These are phyloP conservation scores for Aspergillus sparsus DNA, from an alignment of 495 filamentous ascomycete genomes.

Conservation along the genomic window DNA sequence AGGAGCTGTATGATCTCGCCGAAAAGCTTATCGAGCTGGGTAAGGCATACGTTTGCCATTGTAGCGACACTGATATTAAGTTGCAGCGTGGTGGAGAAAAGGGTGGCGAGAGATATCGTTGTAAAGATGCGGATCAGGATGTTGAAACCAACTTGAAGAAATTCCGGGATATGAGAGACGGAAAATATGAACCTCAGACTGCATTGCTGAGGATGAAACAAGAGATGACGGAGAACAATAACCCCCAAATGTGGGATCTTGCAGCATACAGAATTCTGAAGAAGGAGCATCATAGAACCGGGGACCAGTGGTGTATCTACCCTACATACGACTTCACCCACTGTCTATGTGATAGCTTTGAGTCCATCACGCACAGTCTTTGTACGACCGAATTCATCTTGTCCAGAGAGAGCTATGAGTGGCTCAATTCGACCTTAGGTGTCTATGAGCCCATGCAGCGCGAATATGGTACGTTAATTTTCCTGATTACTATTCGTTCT, in stretches of 20 bases:
- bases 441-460: constrained; percentile 86
- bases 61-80: constrained; percentile 72
- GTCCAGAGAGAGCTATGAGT: constrained; percentile 79
- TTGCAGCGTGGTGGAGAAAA: constrained; percentile 75
- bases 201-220: constrained; percentile 93
- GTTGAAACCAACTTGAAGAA: constrained; percentile 74
- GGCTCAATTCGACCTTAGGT: constrained; percentile 74
- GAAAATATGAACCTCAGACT: constrained; percentile 83
- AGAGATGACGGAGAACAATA: constrained; percentile 48
- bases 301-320: constrained; percentile 77
- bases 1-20: constrained; percentile 80
- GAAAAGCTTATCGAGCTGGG: constrained; percentile 77
- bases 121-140: constrained; percentile 19
- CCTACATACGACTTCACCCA: constrained; percentile 93
- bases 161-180: constrained; percentile 89
- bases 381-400: constrained; percentile 86
- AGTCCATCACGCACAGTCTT: constrained; percentile 83
- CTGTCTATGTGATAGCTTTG: constrained; percentile 79
- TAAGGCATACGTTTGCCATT: constrained; percentile 80
- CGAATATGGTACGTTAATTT: constrained; percentile 56
- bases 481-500: not conserved
- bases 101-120: constrained; percentile 51
- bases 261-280: constrained; percentile 77
- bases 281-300: constrained; percentile 70
- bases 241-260: constrained; percentile 70